Conservation (phyloP, 2,329 filamentous ascomycete species). For the Decorospora gaudefroyi region DNA sequence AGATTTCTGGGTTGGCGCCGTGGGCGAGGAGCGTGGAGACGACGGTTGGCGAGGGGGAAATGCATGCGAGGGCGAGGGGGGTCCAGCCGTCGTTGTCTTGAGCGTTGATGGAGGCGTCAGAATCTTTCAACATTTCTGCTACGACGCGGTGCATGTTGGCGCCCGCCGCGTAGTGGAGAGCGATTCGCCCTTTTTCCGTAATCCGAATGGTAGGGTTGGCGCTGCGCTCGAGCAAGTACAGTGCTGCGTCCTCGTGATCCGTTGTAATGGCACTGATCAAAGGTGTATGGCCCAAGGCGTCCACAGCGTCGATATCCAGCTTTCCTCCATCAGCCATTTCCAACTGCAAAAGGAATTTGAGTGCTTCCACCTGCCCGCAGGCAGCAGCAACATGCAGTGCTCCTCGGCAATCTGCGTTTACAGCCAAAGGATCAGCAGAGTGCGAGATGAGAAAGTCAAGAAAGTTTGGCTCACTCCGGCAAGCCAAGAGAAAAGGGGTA, state of each 20-base stretch:
- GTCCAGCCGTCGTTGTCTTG: slow-evolving; percentile 16
- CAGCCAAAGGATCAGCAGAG: slow-evolving; percentile 17
- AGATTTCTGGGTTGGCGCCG: slow-evolving; percentile 23
- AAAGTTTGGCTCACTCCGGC: slow-evolving; percentile 11
- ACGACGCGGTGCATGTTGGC: neutral
- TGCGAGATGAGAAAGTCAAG: slow-evolving; percentile 10
- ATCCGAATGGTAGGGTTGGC: slow-evolving; percentile 13
- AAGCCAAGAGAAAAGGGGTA: slow-evolving; percentile 25
- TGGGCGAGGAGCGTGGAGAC: slow-evolving; percentile 22
- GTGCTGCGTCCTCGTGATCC: slow-evolving; percentile 14
- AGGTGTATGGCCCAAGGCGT: slow-evolving; percentile 18
- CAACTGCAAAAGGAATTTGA: slow-evolving; percentile 11
- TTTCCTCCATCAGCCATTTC: neutral
- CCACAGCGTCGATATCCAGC: slow-evolving; percentile 18
- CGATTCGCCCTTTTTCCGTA: slow-evolving; percentile 5
- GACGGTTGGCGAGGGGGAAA: slow-evolving; percentile 8
- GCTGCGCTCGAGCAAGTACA: slow-evolving; percentile 18
- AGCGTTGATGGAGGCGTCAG: slow-evolving; percentile 12
- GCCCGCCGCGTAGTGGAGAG: slow-evolving; percentile 20
- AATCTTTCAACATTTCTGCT: slow-evolving; percentile 1
- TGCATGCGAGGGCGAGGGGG: slow-evolving; percentile 19
- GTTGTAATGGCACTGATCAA: slow-evolving; percentile 21
- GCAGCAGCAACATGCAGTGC: slow-evolving; percentile 24
- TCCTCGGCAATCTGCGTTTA: slow-evolving; percentile 12
- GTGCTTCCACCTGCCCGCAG: slow-evolving; percentile 11